Percentiles rank a stretch among this genome's conserved stretches.
Conservation (phyloP, 495 filamentous ascomycete species). For the Daldinia vernicosa region DNA sequence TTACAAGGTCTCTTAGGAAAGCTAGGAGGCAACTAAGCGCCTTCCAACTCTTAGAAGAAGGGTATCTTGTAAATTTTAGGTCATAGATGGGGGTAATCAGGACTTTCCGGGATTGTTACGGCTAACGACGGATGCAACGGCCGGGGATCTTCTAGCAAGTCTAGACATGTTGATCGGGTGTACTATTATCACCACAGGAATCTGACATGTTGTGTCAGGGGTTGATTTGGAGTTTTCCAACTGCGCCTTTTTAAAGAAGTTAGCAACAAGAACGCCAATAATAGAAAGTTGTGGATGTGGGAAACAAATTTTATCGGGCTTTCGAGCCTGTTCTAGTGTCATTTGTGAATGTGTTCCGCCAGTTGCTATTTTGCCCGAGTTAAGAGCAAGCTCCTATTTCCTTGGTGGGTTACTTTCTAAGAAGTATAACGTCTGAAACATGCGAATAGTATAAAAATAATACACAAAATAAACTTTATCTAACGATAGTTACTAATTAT, state of each 20-base stretch:
- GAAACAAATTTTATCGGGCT: not conserved
- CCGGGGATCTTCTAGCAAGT: slow-evolving; percentile 38
- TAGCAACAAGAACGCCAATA: slow-evolving; percentile 33
- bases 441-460: no score
- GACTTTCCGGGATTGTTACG: slow-evolving; percentile 5
- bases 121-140: slow-evolving; percentile 9
- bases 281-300: slow-evolving; percentile 40
- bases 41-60: slow-evolving; percentile 3
- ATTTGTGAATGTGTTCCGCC: not conserved
- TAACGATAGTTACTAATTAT: no score
- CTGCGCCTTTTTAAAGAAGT: slow-evolving; percentile 15
- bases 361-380: not conserved
- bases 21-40: slow-evolving; percentile 7
- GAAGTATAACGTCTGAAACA: not conserved
- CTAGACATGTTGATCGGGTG: slow-evolving; percentile 38
- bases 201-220: slow-evolving; percentile 9
- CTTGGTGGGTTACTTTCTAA: not conserved
- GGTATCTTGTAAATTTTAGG: slow-evolving; percentile 25
- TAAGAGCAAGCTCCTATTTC: not conserved
- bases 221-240: slow-evolving; percentile 7
- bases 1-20: slow-evolving; percentile 25
- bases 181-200: slow-evolving; percentile 13
- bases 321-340: not conserved
- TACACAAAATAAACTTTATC: no score
- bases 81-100: slow-evolving; percentile 19